Evolutionary conservation across 371 early-diverging fungal species (phyloP), one percentile per base, ranked within the genome.

Genomic region (Fennellomyces sp.): DNA sequence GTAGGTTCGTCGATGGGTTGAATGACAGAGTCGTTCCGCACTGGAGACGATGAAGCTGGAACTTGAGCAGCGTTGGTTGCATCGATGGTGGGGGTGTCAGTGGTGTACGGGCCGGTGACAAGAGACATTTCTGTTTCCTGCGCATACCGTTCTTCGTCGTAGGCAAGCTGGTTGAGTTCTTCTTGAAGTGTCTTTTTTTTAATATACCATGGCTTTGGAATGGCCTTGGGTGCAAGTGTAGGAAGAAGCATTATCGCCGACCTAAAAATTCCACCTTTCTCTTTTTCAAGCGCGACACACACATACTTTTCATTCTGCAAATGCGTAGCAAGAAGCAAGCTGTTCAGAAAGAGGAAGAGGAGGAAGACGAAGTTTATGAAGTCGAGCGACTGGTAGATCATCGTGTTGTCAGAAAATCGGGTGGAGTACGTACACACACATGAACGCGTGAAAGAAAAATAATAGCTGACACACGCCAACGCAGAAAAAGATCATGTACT

Each of bases 301-400:
- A 5, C 23, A 50, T 29, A 50, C 8, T 50, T 5, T 5, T 5
- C 5, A 5, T 10, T 29, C 29, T 19, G 7, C 45, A 2, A 25
- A 41, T 7, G 48, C 48, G 21, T 21, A 21, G n/a, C n/a, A 54
- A 31, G 28, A 38, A 38, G 21, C 25, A 19, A 15, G 35, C 8
- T 25, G 13, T 23, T 31, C 23, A 35, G 7, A 8, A 23, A 50
- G 26, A 38, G 23, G 10, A 29, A 3, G 29, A 21, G 6, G 25
- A 54, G 11, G 66, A 65, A 4, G 68, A 68, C 3, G 68, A 66
- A 36, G 28, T 67, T 2, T 72, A 66, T 58, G 73, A 72, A 33
- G 73, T 72, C 0, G 69, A 72, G 50, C 5, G 23, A 10, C 39
- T 72, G 2, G 21, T 58, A 4, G 60, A 31, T 1, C 73, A 72